Evolutionary conservation across 2,329 filamentous ascomycete genomes (phyloP), one percentile per base, ranked within the genome.

Genomic region (Penicillium decumbens): DNA sequence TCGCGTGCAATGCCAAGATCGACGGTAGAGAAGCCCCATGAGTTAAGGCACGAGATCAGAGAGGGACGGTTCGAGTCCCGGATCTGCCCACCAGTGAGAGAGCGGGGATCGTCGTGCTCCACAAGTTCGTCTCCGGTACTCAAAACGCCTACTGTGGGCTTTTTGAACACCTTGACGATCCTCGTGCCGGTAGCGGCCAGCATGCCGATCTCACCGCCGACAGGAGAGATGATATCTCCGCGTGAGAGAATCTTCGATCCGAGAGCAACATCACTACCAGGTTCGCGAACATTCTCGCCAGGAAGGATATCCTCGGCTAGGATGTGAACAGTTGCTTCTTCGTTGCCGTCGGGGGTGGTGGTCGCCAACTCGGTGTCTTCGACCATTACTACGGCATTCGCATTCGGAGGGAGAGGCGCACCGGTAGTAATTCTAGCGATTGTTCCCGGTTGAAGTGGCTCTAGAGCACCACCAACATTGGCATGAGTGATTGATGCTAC

Each of bases 121-220:
- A 96, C 85, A 43, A 98, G 88, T 69, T 98, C 93, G 65, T 98
- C 92, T 20, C 93, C 93, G 0, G 93, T 98, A 44, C 91, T 96
- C 15, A 98, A 72, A 1, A 98, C 84, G 4, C 91, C 93, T 6
- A 98, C 77, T 7, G 88, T 73, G 0, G 93, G 92, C 47, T 83
- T 84, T 42, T 79, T 81, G 71, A 87, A 96, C 6, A 92, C 79
- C 12, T 78, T 77, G 4, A 95, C 86, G 43, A 84, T 77, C 8
- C 75, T 74, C 1, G 85, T 84, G 5, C 93, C 93, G 0, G 93
- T 88, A 0, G 91, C 89, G 1, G 91, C 89, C 1, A 98, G 78
- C 0, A 97, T 76, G 0, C 93, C 93, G 24, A 98, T 85, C 63
- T 98, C 93, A 42, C 93, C 93, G 13, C 93, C 93, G 0, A 91